These are phyloP conservation scores for Dioscorea alata DNA, from an alignment of 106 monocot species.

Conservation along the genomic window DNA sequence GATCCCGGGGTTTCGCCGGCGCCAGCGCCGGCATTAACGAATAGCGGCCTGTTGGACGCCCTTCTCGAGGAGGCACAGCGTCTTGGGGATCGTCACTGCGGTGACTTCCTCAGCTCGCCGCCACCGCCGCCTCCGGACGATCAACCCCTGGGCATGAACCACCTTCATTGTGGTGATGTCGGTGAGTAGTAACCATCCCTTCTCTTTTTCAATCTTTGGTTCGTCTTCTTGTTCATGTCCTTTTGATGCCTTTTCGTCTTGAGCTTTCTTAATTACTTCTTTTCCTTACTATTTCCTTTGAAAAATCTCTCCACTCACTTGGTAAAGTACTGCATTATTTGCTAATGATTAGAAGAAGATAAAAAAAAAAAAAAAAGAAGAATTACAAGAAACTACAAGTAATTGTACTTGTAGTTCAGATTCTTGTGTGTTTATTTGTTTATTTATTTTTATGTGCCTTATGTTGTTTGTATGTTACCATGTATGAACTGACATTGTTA, in stretches of 20 bases:
- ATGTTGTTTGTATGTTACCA: no score
- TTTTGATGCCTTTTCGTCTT: background rate
- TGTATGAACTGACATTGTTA: no score
- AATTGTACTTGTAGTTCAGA: background rate
- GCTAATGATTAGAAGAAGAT: background rate
- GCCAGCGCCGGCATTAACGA: slow-evolving; percentile 2
- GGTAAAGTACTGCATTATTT: background rate
- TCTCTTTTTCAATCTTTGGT: background rate
- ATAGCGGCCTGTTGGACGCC: slow-evolving; percentile 35
- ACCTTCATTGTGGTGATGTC: background rate
- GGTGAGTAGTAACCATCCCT: background rate
- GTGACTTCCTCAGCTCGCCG: background rate
- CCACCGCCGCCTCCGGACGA: background rate
- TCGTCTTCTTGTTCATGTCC: background rate
- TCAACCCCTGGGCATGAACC: background rate
- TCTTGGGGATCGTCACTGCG: background rate
- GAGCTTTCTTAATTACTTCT: background rate
- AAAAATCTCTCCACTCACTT: background rate
- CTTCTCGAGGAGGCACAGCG: slow-evolving; percentile 27
- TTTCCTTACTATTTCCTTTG: background rate
- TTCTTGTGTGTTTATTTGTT: no score
- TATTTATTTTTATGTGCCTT: no score
- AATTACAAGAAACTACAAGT: background rate
- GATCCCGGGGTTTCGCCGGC: background rate
- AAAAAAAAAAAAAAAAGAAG: background rate